Percentiles rank a stretch among this genome's conserved stretches.
Evolutionary conservation across 257 asterid genomes (phyloP).

Genomic region (Solanum piurae): DNA sequence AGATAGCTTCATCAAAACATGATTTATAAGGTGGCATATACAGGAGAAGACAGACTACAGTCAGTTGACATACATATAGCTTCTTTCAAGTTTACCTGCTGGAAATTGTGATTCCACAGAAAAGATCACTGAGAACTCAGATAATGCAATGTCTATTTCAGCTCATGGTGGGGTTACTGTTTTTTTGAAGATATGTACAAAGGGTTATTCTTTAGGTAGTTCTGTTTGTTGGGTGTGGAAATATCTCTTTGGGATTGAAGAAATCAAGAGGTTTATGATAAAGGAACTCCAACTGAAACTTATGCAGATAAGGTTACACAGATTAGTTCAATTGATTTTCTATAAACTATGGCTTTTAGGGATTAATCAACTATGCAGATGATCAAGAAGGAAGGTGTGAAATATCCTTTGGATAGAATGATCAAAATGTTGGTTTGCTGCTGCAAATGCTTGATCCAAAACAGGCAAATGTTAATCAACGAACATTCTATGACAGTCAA

Average conservation of each 20-base stretch:
- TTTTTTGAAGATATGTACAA: slow-evolving; percentile 39
- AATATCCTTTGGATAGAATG: slow-evolving; percentile 59
- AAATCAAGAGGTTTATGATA: slow-evolving; percentile 71
- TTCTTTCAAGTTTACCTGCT: slow-evolving; percentile 44
- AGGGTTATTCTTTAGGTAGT: slow-evolving; percentile 16
- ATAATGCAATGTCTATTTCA: slow-evolving; percentile 81
- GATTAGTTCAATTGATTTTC: slow-evolving; percentile 47
- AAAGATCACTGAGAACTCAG: slow-evolving; percentile 71
- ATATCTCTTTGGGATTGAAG: slow-evolving; percentile 68
- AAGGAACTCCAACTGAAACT: slow-evolving; percentile 6
- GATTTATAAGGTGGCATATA: no score
- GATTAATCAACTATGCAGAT: slow-evolving; percentile 38
- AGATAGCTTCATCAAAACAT: no score
- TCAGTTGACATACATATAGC: no score
- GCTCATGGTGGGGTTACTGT: slow-evolving; percentile 87
- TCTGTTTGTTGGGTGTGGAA: slow-evolving; percentile 74
- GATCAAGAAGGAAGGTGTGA: slow-evolving; percentile 52
- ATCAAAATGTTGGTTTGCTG: slow-evolving; percentile 42
- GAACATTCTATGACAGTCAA: no score
- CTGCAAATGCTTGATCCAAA: slow-evolving; percentile 64
- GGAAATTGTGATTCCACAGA: slow-evolving; percentile 42
- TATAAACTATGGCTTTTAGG: slow-evolving; percentile 57
- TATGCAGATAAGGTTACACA: slow-evolving; percentile 49
- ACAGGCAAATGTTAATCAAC: slow-evolving; percentile 25
- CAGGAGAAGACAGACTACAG: no score